A percentile compares a stretch with the other conserved stretches of the same genome.
These are phyloP conservation scores for Hawksworthiomyces lignivorus DNA, from an alignment of 2,329 filamentous ascomycete species.

Conservation along the genomic window DNA sequence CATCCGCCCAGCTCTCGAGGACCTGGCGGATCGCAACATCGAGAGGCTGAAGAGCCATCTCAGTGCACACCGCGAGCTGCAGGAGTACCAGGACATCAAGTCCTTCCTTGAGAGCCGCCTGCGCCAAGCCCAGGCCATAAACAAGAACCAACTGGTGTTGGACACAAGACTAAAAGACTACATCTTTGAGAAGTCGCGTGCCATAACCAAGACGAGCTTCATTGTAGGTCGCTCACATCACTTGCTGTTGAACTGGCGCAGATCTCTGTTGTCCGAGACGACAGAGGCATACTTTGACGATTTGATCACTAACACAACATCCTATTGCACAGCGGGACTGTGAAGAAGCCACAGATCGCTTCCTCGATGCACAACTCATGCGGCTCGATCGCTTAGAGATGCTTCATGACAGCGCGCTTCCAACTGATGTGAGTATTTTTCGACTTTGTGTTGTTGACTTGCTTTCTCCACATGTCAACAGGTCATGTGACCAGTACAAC, in stretches of 20 bases:
- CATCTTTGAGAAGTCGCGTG: constrained; percentile 3
- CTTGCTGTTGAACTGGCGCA: too few species aligned
- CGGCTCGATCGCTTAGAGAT: constrained; percentile 37
- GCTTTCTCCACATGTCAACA: not conserved
- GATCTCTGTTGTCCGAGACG: too few species aligned
- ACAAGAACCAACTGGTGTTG: constrained; percentile 17
- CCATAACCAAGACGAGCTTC: constrained; percentile 11
- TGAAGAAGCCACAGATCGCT: constrained; percentile 32
- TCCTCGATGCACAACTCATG: constrained; percentile 37
- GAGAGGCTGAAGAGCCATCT: constrained; percentile 49
- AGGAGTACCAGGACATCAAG: constrained; percentile 45
- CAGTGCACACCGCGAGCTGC: constrained; percentile 42
- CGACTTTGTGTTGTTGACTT: constrained; percentile 8
- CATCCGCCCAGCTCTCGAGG: constrained; percentile 57
- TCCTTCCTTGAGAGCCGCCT: constrained; percentile 42
- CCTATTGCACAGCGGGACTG: constrained; percentile 14
- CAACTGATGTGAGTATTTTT: constrained; percentile 38
- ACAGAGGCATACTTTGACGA: too few species aligned
- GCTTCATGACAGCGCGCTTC: constrained; percentile 35
- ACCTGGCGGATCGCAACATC: constrained; percentile 54
- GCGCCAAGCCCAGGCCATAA: constrained; percentile 17
- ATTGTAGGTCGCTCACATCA: constrained; percentile 13
- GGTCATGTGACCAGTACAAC: constrained; percentile 10
- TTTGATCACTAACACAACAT: constrained; percentile 9
- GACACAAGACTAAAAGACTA: constrained; percentile 11